Evolutionary conservation across 495 filamentous ascomycete species (phyloP), one percentile per base, ranked within the genome.

Genomic region (Articulospora tetracladia): DNA sequence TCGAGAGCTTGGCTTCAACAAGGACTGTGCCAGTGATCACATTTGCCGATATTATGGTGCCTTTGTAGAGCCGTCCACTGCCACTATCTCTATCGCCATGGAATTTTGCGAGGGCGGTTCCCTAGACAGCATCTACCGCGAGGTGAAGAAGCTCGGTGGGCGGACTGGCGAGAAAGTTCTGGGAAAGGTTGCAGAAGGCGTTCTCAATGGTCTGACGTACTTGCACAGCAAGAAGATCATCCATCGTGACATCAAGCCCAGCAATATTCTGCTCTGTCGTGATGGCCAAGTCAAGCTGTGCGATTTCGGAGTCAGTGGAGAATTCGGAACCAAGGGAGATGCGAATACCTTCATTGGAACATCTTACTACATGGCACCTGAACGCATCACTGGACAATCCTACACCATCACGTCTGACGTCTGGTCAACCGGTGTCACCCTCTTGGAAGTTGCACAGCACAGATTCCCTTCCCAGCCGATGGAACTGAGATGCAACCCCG

Each of bases 381-480:
- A 98, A 72, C 88, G 94, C 48, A 98, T 98, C 73, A 97, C 93
- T 1, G 94, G 94, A 52, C 90, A 97, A 76, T 90, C 87, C 17
- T 98, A 98, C 73, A 98, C 95, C 55, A 98, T 98, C 74, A 98
- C 93, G 1, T 96, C 91, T 1, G 94, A 98, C 67, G 94, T 98
- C 55, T 98, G 94, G 94, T 96, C 91, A 15, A 84, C 96, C 12
- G 94, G 94, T 62, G 94, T 98, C 58, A 97, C 95, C 2, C 77
- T 98, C 48, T 85, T 98, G 39, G 94, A 98, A 79, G 95, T 98
- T 53, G 94, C 94, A 26, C 94, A 98, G 70, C 92, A 98, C 69
- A 85, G 94, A 58, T 98, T 98, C 79, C 94, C 22, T 98, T 98
- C 83, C 92, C 92, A 15, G 92, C 91, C 20, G 92, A 97, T 68